Base-by-base conservation (phyloP, 2,329 filamentous ascomycete species). In the Cadophora sp. region DNA sequence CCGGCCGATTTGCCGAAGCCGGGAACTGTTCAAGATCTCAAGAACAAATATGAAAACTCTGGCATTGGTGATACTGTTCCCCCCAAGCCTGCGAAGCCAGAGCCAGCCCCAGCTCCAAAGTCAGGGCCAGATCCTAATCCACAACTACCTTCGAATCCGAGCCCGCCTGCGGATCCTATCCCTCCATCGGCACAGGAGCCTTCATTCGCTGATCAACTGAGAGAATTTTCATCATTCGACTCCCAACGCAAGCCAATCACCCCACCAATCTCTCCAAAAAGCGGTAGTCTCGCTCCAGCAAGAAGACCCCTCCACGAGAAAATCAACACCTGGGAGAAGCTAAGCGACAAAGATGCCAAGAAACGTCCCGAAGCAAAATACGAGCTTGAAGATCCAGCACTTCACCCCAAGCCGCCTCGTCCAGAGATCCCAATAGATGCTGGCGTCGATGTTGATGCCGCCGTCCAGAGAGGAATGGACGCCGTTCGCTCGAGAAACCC, bases 261-360 rank as follows among this genome's bases (percentile, higher is more conserved):
- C n/a, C 55, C 29, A 16, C 55, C 31, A 12, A 14, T 58, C 31
- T 58, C 55, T 9, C 55, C 55, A 19, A 58, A 34, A 12, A 37
- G 29, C 24, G 55, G 31, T 14, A 40, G 9, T 58, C 29, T 12
- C 34, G 7, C 31, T 24, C 16, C 55, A 16, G 24, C 31, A 1
- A 58, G 40, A 9, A 24, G 34, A 24, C 29, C 29, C 29, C 55
- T 58, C 19, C 55, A 58, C n/a, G 31, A 58, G 11, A 40, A 40
- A 16, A 37, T 37, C n/a, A 58, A 58, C n/a, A 58, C 1, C 3
- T 58, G 55, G 55, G 55, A 58, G 16, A 58, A 58, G n/a, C n/a
- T 40, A 58, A 37, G 31, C 29, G 9, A 37, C n/a, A 58, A 58
- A 16, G 55, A 37, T 11, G 55, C 55, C 31, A 37, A 24, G 29